Base-by-base conservation (phyloP, 2,329 filamentous ascomycete species). In the Neofusicoccum ribis region DNA sequence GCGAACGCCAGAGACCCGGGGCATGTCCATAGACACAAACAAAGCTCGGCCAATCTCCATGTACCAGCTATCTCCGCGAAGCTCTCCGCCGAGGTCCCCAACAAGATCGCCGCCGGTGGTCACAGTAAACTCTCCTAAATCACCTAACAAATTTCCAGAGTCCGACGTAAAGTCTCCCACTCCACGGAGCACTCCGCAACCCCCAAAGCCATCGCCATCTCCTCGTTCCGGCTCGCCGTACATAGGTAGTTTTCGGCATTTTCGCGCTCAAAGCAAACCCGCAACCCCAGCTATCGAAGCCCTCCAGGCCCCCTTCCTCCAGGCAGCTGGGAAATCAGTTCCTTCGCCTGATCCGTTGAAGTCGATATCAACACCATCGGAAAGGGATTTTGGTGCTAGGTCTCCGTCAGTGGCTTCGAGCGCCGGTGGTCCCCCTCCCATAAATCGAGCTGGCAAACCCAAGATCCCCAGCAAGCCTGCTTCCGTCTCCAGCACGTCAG, bases 381-480 rank as follows among this genome's bases (percentile, higher is more conserved):
- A 65, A 27, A 44, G 44, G 3, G 47, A 64, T 2, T n/a, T 43
- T 12, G 63, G 50, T 34, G 44, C 47, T 5, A 50, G 64, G 15
- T 46, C 47, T 17, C 31, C 58, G 15, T 66, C 64, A 12, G 27
- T 65, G 4, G 75, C 83, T 11, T 73, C 74, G 36, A 71, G 73
- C n/a, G 70, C 74, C 9, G 59, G 61, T 34, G 69, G 76, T 31
- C 91, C 91, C 9, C 92, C 92, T 4, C 90, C 91, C 0, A 84
- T 93, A 43, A 95, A 96, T 74, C 88, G 93, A 63, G 88, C 88
- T 36, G 91, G 91, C 46, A 96, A 96, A 76, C 89, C 90, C 3
- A 89, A 87, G 71, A 85, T 90, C 63, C 83, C 83, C 11, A 75
- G 78, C 9, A 86, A 87, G 58, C 69, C 73, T 3, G 72, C 74